These are phyloP conservation scores for Tricholoma sp. DNA, from an alignment of 768 basidiomycete species.

Conservation along the genomic window DNA sequence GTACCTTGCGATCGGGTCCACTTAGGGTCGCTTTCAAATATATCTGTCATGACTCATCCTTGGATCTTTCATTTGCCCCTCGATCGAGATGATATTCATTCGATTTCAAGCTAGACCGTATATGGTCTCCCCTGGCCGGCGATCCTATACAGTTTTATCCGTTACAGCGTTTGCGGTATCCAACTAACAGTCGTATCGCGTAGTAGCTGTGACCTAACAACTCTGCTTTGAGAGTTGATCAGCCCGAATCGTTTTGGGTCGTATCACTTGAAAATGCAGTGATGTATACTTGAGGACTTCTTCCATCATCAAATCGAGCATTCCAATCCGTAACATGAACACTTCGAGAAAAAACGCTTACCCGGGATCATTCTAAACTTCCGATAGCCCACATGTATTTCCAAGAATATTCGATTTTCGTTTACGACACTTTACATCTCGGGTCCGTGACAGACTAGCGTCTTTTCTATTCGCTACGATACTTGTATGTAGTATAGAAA, in stretches of 20 bases:
- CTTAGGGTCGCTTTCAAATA: conserved; percentile 16
- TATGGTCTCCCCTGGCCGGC: conserved; percentile 10
- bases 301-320: conserved; percentile 2
- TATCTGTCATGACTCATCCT: conserved; percentile 19
- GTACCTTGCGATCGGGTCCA: conserved; percentile 15
- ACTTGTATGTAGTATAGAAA: neutral
- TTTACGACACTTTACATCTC: neutral
- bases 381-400: neutral
- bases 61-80: conserved; percentile 24
- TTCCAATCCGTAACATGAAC: neutral
- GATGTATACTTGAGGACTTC: conserved; percentile 6
- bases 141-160: conserved; percentile 7
- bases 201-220: conserved; percentile 6
- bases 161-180: conserved; percentile 5
- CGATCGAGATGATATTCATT: conserved; percentile 17
- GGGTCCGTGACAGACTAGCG: neutral
- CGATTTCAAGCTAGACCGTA: conserved; percentile 5
- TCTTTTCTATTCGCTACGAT: neutral
- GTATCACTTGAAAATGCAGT: neutral
- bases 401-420: neutral
- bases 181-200: conserved; percentile 1
- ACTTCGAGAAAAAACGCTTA: neutral
- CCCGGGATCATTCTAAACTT: neutral
- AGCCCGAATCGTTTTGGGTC: neutral
- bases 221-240: neutral